A percentile compares a stretch with the other conserved stretches of the same genome.
phyloP scores from a whole-genome alignment of 768 basidiomycete species.

The Russula brevipes region DNA sequence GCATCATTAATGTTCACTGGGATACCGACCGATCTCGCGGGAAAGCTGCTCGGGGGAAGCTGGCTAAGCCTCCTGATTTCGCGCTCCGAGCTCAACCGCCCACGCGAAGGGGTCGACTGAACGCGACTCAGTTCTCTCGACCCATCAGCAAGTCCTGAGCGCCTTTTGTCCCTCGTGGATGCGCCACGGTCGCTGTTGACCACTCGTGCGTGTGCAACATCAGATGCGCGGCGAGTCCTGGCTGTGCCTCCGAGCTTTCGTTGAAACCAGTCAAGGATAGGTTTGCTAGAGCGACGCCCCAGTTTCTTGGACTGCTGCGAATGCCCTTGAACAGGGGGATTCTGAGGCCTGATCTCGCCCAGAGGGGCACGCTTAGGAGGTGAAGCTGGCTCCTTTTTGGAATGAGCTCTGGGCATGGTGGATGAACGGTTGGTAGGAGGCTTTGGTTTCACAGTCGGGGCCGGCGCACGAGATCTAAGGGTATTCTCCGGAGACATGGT shows the following conservation, averaged over 20 bases:
- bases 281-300: conserved; percentile 68
- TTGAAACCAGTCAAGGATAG: conserved; percentile 87
- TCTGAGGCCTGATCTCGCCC: conserved; percentile 25
- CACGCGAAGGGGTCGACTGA: conserved; percentile 25
- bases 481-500: conserved; percentile 5
- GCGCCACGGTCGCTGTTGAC: conserved; percentile 18
- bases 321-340: conserved; percentile 27
- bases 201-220: conserved; percentile 26
- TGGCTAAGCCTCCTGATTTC: conserved; percentile 26
- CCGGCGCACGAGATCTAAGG: conserved; percentile 1
- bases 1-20: conserved; percentile 52
- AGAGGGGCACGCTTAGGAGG: conserved; percentile 23
- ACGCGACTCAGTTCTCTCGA: conserved; percentile 22
- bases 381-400: conserved; percentile 16
- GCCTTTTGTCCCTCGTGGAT: conserved; percentile 15
- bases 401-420: conserved; percentile 11
- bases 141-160: conserved; percentile 23
- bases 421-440: neutral
- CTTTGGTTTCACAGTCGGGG: neutral
- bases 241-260: conserved; percentile 73
- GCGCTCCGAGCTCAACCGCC: conserved; percentile 26
- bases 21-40: conserved; percentile 39
- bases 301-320: conserved; percentile 54
- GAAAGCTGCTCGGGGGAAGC: conserved; percentile 18
- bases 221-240: conserved; percentile 47